Conservation (phyloP, 305 asterid species). For the Fraxinus platypoda region DNA sequence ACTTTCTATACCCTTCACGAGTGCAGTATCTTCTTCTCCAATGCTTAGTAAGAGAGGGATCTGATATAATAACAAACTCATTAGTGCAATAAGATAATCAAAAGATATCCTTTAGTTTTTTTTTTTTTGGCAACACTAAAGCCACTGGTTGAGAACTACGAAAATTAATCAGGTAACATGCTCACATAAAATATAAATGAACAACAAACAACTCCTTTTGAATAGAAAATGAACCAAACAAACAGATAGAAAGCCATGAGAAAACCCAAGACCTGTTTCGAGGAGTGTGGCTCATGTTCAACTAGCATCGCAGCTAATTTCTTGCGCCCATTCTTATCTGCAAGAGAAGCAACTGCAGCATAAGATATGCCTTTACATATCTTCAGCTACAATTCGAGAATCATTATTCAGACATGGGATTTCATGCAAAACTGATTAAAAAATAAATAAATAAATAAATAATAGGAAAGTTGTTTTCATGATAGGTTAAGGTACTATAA, state of each 20-base stretch:
- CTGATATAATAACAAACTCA: constrained; percentile 37
- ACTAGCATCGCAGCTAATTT: constrained; percentile 97
- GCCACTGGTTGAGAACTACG: constrained; percentile 1
- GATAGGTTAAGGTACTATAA: background rate
- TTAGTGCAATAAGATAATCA: background rate
- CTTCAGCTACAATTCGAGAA: constrained; percentile 65
- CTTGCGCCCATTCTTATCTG: constrained; percentile 90
- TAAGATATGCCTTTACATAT: constrained; percentile 94
- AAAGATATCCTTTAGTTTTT: constrained; percentile 1
- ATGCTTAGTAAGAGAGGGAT: constrained; percentile 95
- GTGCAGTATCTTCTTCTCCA: constrained; percentile 94
- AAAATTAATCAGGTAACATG: constrained; percentile 4
- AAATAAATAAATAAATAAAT: background rate
- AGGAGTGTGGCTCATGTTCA: constrained; percentile 86
- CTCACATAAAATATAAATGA: constrained; percentile 10
- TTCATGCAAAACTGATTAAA: constrained; percentile 6
- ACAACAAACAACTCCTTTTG: background rate
- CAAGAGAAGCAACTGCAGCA: constrained; percentile 98
- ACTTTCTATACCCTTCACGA: constrained; percentile 77
- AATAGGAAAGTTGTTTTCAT: constrained; percentile 1
- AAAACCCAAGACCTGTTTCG: constrained; percentile 68
- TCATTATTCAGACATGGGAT: constrained; percentile 25
- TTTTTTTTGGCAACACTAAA: background rate
- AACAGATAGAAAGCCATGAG: background rate
- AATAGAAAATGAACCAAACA: background rate